These are phyloP conservation scores for Cucumis hystrix DNA, from an alignment of 306 rosid genomes.

Conservation along the genomic window DNA sequence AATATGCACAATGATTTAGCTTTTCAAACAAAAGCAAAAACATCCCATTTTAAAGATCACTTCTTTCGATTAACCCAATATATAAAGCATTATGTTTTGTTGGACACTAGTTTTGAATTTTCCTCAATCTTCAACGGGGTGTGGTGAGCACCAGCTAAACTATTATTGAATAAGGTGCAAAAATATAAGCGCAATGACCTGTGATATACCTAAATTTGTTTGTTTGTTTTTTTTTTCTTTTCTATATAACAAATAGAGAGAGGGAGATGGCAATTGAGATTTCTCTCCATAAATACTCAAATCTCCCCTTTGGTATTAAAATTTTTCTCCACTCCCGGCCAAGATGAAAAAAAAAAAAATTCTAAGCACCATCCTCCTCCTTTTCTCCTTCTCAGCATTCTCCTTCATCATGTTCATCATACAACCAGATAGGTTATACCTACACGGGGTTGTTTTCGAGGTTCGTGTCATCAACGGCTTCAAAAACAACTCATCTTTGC, in stretches of 20 bases:
- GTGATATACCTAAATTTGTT: too few species aligned
- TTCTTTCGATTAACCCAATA: neutral
- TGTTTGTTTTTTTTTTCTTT: too few species aligned
- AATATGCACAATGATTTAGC: neutral
- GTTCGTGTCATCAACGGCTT: conserved; percentile 68
- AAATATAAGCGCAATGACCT: too few species aligned
- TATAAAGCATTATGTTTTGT: neutral
- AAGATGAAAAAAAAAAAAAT: neutral
- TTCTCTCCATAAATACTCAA: neutral
- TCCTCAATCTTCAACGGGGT: neutral
- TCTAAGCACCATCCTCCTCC: neutral
- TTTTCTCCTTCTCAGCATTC: conserved; percentile 10
- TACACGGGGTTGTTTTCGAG: conserved; percentile 25
- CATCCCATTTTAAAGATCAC: neutral
- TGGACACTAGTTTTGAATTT: neutral
- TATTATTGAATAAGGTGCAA: too few species aligned
- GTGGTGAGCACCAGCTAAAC: neutral
- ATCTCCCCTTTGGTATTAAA: neutral
- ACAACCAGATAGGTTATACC: conserved; percentile 15
- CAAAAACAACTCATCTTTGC: conserved; percentile 54
- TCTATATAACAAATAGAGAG: neutral
- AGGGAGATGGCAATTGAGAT: neutral
- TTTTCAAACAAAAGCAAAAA: neutral
- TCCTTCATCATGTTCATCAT: conserved; percentile 17
- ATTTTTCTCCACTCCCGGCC: neutral